Evolutionary conservation across 768 basidiomycete genomes (phyloP).

Genomic region (Boletellus ananas): DNA sequence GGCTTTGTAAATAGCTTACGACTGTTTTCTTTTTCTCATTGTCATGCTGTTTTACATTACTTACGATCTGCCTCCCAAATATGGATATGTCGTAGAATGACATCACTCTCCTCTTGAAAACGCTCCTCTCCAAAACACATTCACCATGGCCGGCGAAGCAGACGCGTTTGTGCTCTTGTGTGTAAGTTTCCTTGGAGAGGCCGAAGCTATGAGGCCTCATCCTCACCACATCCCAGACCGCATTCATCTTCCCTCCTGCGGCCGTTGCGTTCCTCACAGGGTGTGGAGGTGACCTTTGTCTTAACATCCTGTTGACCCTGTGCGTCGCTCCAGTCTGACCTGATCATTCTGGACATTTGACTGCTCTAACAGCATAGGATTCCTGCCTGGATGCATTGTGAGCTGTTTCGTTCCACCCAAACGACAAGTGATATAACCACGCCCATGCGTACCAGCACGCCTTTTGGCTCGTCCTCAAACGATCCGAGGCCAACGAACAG

Average conservation of each 20-base stretch:
- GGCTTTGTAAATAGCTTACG: slow-evolving; percentile 12
- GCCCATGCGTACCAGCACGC: slow-evolving; percentile 49
- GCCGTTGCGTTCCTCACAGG: slow-evolving; percentile 72
- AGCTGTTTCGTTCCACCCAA: slow-evolving; percentile 6
- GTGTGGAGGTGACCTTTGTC: slow-evolving; percentile 77
- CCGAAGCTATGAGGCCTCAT: too few species aligned
- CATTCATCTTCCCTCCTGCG: slow-evolving; percentile 75
- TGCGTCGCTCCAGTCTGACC: slow-evolving; percentile 32
- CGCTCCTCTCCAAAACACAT: too few species aligned
- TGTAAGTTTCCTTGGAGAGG: not conserved
- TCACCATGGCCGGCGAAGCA: slow-evolving; percentile 14
- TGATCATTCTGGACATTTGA: not conserved
- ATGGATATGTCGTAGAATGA: slow-evolving; percentile 17
- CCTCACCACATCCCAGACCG: slow-evolving; percentile 43
- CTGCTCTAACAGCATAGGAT: slow-evolving; percentile 53
- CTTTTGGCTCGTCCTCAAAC: slow-evolving; percentile 82
- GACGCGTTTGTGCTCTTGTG: slow-evolving; percentile 9
- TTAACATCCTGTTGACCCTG: slow-evolving; percentile 78
- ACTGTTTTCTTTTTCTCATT: slow-evolving; percentile 2
- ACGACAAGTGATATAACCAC: not conserved
- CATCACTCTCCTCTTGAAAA: slow-evolving; percentile 14
- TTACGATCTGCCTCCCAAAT: slow-evolving; percentile 15
- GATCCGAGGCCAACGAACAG: slow-evolving; percentile 70
- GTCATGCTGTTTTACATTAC: slow-evolving; percentile 1
- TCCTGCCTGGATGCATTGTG: slow-evolving; percentile 59